phyloP scores from a whole-genome alignment of 495 filamentous ascomycete species.

The Neurospora sp. region DNA sequence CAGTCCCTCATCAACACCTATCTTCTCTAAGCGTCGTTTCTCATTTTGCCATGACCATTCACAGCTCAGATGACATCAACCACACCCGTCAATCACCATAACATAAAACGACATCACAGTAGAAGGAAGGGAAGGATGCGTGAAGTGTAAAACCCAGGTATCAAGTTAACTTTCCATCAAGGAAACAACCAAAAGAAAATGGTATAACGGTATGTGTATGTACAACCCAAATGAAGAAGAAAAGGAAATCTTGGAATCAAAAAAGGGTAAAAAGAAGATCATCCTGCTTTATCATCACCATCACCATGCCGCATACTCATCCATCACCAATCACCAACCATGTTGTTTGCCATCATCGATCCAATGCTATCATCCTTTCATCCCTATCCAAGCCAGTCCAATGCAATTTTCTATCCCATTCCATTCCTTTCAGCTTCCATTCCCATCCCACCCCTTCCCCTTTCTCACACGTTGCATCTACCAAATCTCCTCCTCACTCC shows the following conservation, averaged over 20 bases:
- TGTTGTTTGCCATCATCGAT: too few species aligned
- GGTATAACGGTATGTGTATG: neutral
- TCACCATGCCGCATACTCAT: neutral
- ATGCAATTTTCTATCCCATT: too few species aligned
- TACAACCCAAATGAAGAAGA: neutral
- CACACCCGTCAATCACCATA: too few species aligned
- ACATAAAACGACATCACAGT: too few species aligned
- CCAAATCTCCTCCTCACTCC: slow-evolving; percentile 44
- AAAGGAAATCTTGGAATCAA: neutral
- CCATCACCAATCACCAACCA: neutral
- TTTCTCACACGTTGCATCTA: slow-evolving; percentile 10
- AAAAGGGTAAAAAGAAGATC: neutral
- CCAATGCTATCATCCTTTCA: neutral
- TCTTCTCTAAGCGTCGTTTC: too few species aligned
- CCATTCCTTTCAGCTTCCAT: neutral
- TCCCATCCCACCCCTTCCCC: neutral
- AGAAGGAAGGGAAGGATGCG: neutral
- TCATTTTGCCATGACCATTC: too few species aligned
- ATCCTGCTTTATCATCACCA: neutral
- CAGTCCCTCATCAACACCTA: too few species aligned
- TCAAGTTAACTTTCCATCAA: neutral
- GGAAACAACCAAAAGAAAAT: neutral
- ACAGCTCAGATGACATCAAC: too few species aligned
- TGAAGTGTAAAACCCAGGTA: neutral
- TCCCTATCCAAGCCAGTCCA: neutral